A percentile compares a stretch with the other conserved stretches of the same genome.
Conservation (phyloP, 768 basidiomycete species). For the Lentinula raphanica region DNA sequence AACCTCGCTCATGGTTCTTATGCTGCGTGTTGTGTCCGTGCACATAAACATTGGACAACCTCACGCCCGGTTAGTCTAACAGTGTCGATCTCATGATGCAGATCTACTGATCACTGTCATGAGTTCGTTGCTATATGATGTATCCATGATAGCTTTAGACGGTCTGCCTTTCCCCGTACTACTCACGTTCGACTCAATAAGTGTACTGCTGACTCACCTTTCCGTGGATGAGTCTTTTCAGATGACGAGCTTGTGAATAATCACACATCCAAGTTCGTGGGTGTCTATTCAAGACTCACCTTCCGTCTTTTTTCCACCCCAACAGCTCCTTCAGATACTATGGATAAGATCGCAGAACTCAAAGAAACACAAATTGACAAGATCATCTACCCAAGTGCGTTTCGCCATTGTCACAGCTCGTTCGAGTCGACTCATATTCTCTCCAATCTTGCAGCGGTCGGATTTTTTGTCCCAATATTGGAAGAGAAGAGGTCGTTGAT, state of each 20-base stretch:
- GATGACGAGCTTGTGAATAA: background rate
- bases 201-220: background rate
- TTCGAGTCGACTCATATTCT: no score
- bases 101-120: no score
- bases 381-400: constrained; percentile 31
- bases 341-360: constrained; percentile 32
- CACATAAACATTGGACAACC: no score
- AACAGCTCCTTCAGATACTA: constrained; percentile 9
- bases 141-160: no score
- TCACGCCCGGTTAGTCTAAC: no score
- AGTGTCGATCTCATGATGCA: no score
- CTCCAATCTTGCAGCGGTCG: constrained; percentile 33
- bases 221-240: background rate
- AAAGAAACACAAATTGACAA: constrained; percentile 24
- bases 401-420: constrained; percentile 2
- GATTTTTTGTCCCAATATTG: constrained; percentile 45
- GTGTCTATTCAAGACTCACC: background rate
- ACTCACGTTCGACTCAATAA: no score
- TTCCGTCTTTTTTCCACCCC: background rate
- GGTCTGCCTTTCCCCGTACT: no score
- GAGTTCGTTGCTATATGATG: no score
- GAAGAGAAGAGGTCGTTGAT: constrained; percentile 44
- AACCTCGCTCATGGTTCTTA: no score
- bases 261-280: background rate
- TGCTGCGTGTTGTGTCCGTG: no score